phyloP scores from a whole-genome alignment of 2,329 filamentous ascomycete species.

The Sclerotinia minor region DNA sequence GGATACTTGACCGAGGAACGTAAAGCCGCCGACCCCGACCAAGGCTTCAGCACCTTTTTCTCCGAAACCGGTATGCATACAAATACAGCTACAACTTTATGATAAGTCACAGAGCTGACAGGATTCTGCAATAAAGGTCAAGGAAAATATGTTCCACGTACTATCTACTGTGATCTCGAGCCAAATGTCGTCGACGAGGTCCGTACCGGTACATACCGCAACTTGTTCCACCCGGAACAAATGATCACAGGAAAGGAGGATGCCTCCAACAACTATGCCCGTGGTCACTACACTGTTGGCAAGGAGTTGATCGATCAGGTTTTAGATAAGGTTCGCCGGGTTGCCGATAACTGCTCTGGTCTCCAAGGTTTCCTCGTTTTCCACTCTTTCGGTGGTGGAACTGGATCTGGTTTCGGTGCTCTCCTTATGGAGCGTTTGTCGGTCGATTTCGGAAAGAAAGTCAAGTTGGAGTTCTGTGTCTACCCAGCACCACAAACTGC shows the following conservation, averaged over 20 bases:
- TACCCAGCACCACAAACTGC: slow-evolving; percentile 65
- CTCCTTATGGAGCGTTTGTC: slow-evolving; percentile 64
- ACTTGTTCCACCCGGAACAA: slow-evolving; percentile 65
- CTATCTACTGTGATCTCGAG: slow-evolving; percentile 67
- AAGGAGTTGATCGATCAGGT: slow-evolving; percentile 66
- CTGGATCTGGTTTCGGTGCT: slow-evolving; percentile 66
- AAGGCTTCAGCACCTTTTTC: slow-evolving; percentile 99
- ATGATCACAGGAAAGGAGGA: slow-evolving; percentile 69
- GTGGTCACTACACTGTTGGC: slow-evolving; percentile 68
- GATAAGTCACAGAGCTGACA: slow-evolving; percentile 37
- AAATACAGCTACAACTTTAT: slow-evolving; percentile 26
- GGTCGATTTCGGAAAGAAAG: slow-evolving; percentile 67
- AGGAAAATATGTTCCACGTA: slow-evolving; percentile 81
- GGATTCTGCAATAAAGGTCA: slow-evolving; percentile 61
- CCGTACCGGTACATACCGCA: slow-evolving; percentile 60
- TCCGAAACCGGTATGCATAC: slow-evolving; percentile 85
- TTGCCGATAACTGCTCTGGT: slow-evolving; percentile 65
- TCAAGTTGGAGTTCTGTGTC: slow-evolving; percentile 65
- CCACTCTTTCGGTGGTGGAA: slow-evolving; percentile 68
- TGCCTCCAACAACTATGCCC: slow-evolving; percentile 69
- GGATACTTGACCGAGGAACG: slow-evolving; percentile 98
- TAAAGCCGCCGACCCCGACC: slow-evolving; percentile 87
- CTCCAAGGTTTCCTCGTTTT: slow-evolving; percentile 69
- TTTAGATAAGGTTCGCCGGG: slow-evolving; percentile 63
- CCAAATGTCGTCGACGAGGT: slow-evolving; percentile 69